Evolutionary conservation across 352 stramenopile genomes (phyloP), one percentile per base, ranked within the genome.

Genomic region (Peronospora belbahrii): DNA sequence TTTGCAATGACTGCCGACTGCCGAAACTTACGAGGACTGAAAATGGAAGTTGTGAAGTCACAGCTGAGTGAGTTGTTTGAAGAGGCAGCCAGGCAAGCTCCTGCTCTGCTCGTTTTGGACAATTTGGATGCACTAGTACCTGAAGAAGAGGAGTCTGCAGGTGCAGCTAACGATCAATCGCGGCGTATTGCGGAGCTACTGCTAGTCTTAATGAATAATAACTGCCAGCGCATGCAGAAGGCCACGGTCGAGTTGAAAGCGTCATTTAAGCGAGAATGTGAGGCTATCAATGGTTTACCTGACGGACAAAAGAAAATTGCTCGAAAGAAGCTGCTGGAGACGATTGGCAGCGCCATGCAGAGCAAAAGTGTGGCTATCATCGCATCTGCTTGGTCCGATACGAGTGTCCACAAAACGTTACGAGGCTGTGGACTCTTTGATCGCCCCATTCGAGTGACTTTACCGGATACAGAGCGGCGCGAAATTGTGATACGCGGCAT

Each of bases 31-130:
- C 71, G 80, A 20, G 84, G 84, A 7, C 52, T 85, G n/a, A 94
- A 92, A 56, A 95, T 94, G 84, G 71, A 91, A 18, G 67, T 63
- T 10, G 81, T 94, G 6, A 88, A 92, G 52, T 43, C 53, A n/a
- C 67, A 67, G 13, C 28, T 95, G 5, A 71, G 44, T 6, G 69
- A 76, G 17, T 44, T 71, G 6, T 88, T 89, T 34, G 67, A 84
- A 11, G 59, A 70, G 8, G 79, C 75, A 1, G 25, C 46, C 1
- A 30, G 36, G 0, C 62, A 70, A 19, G 79, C 81, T 0, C 83
- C 85, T 8, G 59, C 74, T 10, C 22, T 94, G 2, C 56, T 95
- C 27, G 47, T 85, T 1, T 42, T 95, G 23, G 85, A 95, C 49
- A 89, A 95, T 35, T 38, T 95, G 37, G 83, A 95, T 41, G 77